phyloP scores from a whole-genome alignment of 768 basidiomycete genomes.

The Hygrocybe coccinea region DNA sequence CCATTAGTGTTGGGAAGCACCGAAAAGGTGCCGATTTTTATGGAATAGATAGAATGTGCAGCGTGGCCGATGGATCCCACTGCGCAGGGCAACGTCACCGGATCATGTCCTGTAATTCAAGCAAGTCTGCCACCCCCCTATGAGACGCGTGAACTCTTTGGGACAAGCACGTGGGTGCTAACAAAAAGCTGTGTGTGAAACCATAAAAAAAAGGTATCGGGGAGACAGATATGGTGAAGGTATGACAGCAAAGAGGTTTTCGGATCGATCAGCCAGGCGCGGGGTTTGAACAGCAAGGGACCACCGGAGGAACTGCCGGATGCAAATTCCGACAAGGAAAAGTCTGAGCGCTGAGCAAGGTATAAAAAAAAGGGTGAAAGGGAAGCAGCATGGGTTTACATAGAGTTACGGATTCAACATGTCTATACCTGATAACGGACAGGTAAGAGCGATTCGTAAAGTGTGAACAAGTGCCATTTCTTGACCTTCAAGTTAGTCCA shows the following conservation, averaged over 20 bases:
- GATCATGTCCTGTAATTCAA: not conserved
- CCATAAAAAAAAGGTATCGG: not conserved
- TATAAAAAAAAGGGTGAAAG: too few relatives aligned
- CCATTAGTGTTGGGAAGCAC: constrained; percentile 14
- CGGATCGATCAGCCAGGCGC: not conserved
- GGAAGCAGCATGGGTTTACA: too few relatives aligned
- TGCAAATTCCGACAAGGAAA: too few relatives aligned
- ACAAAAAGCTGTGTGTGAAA: not conserved
- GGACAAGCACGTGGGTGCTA: not conserved
- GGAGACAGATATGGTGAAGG: not conserved
- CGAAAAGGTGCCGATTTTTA: not conserved
- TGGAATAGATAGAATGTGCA: not conserved
- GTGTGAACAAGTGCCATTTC: too few relatives aligned
- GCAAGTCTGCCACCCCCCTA: too few relatives aligned
- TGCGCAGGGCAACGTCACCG: not conserved
- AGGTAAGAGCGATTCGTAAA: too few relatives aligned
- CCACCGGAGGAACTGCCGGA: too few relatives aligned
- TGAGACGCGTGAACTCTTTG: not conserved
- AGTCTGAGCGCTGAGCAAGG: too few relatives aligned
- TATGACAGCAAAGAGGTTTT: not conserved
- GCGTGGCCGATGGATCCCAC: not conserved
- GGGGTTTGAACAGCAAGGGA: too few relatives aligned
- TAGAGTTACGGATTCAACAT: too few relatives aligned
- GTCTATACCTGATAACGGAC: too few relatives aligned
- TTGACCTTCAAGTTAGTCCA: too few relatives aligned